phyloP scores from a whole-genome alignment of 75 land plant species.

The Larix kaempferi region DNA sequence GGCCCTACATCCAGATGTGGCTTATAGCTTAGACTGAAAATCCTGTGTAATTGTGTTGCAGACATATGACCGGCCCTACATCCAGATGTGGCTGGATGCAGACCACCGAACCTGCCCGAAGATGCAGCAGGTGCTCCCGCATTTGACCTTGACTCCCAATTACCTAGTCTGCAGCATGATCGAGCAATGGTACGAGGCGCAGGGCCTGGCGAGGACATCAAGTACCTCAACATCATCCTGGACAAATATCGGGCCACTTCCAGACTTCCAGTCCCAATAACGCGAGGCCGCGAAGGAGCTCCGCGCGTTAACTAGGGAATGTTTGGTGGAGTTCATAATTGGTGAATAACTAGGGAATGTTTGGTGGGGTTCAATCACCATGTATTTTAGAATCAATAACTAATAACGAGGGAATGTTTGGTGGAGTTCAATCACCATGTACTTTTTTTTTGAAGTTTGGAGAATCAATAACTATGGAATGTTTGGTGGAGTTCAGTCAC shows the following conservation, averaged over 20 bases:
- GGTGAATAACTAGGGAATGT: no score
- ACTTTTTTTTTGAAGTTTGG: no score
- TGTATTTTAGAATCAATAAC: no score
- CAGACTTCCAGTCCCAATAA: constrained; percentile 26
- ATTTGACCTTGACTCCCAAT: constrained; percentile 63
- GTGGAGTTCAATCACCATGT: no score
- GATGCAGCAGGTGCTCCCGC: constrained; percentile 72
- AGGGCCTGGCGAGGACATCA: constrained; percentile 55
- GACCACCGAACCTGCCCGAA: constrained; percentile 73
- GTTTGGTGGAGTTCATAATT: no score
- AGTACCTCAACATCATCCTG: constrained; percentile 39
- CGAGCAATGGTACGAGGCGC: constrained; percentile 58
- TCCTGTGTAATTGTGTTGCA: constrained; percentile 23
- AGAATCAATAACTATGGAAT: no score
- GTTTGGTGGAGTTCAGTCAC: no score
- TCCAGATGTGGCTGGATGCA: constrained; percentile 71
- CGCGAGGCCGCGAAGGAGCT: constrained; percentile 70
- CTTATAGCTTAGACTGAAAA: no score
- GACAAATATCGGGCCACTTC: constrained; percentile 48
- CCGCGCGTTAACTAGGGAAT: constrained; percentile 65
- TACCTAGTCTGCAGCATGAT: constrained; percentile 63
- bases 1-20: constrained; percentile 69
- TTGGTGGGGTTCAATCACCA: no score
- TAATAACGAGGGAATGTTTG: no score
- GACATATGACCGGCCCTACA: constrained; percentile 81